Percentiles rank a stretch among this genome's conserved stretches.
phyloP scores from a whole-genome alignment of 306 rosid genomes.

The Lathyrus oleraceus region DNA sequence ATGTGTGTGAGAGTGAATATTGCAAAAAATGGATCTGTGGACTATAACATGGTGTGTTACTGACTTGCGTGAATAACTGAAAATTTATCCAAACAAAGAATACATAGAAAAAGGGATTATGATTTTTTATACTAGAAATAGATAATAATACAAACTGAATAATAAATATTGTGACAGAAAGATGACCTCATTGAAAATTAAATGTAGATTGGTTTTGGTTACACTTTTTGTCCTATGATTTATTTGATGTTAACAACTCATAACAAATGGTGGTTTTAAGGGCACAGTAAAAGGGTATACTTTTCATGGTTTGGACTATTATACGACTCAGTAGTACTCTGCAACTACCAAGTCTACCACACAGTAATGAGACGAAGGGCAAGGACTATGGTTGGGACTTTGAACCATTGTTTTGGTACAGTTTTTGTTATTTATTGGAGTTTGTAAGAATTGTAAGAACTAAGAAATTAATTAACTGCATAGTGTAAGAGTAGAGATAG shows the following conservation, averaged over 20 bases:
- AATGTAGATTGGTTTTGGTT: slow-evolving; percentile 42
- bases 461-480: no score
- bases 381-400: slow-evolving; percentile 37
- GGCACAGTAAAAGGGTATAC: slow-evolving; percentile 37
- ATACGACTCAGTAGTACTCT: slow-evolving; percentile 41
- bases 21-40: slow-evolving; percentile 20
- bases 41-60: slow-evolving; percentile 38
- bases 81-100: slow-evolving; percentile 47
- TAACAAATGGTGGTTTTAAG: slow-evolving; percentile 45
- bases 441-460: no score
- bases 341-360: slow-evolving; percentile 29
- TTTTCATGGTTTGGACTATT: slow-evolving; percentile 37
- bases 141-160: slow-evolving; percentile 37
- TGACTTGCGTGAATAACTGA: not conserved
- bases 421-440: slow-evolving; percentile 34
- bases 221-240: slow-evolving; percentile 40
- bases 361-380: slow-evolving; percentile 34
- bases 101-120: slow-evolving; percentile 28
- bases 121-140: slow-evolving; percentile 36
- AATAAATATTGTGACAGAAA: slow-evolving; percentile 32
- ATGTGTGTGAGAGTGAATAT: slow-evolving; percentile 9
- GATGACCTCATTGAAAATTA: slow-evolving; percentile 51
- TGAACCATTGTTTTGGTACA: slow-evolving; percentile 31
- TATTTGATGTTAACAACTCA: slow-evolving; percentile 43
- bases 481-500: no score